These are phyloP conservation scores for Chrysoporthe deuterocubensis DNA, from an alignment of 2,329 filamentous ascomycete species.

Conservation along the genomic window DNA sequence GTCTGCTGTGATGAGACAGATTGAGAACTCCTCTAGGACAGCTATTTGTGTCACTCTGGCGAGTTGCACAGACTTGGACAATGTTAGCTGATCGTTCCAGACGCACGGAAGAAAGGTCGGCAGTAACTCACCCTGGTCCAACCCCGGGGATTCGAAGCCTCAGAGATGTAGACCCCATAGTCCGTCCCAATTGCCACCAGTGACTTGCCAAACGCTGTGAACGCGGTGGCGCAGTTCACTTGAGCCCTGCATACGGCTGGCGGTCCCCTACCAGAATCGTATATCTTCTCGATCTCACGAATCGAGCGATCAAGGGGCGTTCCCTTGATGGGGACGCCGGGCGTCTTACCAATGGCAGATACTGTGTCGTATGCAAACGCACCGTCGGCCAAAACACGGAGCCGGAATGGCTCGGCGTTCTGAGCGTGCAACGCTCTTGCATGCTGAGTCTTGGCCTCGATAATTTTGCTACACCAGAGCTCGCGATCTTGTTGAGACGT, in stretches of 20 bases:
- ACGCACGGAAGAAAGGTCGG: conserved; percentile 6
- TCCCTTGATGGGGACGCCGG: conserved; percentile 77
- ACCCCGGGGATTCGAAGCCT: conserved; percentile 84
- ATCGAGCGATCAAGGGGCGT: conserved; percentile 93
- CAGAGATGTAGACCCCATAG: conserved; percentile 88
- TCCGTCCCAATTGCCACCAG: conserved; percentile 96
- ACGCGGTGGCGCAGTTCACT: conserved; percentile 93
- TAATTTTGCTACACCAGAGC: conserved; percentile 93
- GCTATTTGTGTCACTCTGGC: conserved; percentile 87
- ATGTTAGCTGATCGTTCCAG: conserved; percentile 30
- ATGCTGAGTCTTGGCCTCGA: conserved; percentile 92
- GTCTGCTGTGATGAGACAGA: conserved; percentile 90
- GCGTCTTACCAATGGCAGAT: conserved; percentile 61
- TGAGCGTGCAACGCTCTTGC: conserved; percentile 87
- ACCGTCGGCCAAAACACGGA: conserved; percentile 89
- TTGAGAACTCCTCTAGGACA: conserved; percentile 92
- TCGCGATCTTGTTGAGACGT: conserved; percentile 72
- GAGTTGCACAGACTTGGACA: conserved; percentile 71
- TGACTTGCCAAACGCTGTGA: conserved; percentile 79
- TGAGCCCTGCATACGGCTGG: conserved; percentile 79
- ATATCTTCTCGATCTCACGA: conserved; percentile 80
- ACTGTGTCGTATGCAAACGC: conserved; percentile 81
- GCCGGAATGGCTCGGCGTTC: conserved; percentile 92
- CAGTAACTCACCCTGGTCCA: conserved; percentile 76
- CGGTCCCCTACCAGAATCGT: conserved; percentile 72